Base-by-base conservation (phyloP, 805 yeast species). In the Wickerhamiella sergipiensis region DNA sequence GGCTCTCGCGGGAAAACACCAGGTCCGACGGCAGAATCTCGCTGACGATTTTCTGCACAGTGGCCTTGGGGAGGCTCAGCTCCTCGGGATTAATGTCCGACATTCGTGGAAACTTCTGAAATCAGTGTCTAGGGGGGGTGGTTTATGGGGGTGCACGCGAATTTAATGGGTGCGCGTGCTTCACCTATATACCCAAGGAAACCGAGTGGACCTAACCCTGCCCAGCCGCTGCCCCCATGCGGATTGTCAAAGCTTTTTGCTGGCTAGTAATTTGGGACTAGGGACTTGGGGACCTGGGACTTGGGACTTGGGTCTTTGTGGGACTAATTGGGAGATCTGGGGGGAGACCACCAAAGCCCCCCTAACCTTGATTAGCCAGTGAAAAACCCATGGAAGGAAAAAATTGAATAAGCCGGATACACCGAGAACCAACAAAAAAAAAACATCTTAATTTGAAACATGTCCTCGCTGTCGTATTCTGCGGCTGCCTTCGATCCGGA, bases 41-140 rank as follows among this genome's bases (percentile, higher is more conserved):
- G 2, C 88, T 76, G 18, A 92, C 82, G 47, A 92, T 87, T 66
- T 92, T 92, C 64, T 90, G 97, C 1, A 92, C 97, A 0, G 98
- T 92, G 2, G 98, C 98, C 55, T 62, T 62, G 24, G 65, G 71
- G 46, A 67, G 58, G 55, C 67, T 63, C 50, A 67, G 57, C 22
- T 67, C 71, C 54, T 67, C 70, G 12, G 57, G 42, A 23, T 54
- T 55, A 22, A 47, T 29, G 38, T 60, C 64, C n/a, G 59, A 53
- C 62, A 59, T 59, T 46, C 6, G 15, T 9, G 4, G 9, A 29
- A 12, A 12, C 12, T 29, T 29, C 15, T 3, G 15, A 29, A 12
- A 29, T 9, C 33, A 9, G 15, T 29, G 4, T 5, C 8, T 24
- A 24, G 38, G 6, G n/a, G 38, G 38, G 38, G 9, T 31, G 38